phyloP scores from a whole-genome alignment of 176 grass and related monocot genomes.

The barley (Hordeum vulgare) region MorexV3_pseudomolecules_assembly NC_058523.1:523336607-523337106 shows the following conservation, averaged over 20 bases:
- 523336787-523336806: slow-evolving; percentile 1
- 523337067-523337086: no score
- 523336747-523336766: background rate
- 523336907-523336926: background rate
- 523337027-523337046: no score
- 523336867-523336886: slow-evolving; percentile 16
- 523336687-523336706: background rate
- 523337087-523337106: no score
- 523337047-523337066: no score
- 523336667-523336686: slow-evolving; percentile 12
- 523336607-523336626: background rate
- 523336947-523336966: no score
- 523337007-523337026: no score
- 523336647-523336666: background rate
- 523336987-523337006: no score
- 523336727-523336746: slow-evolving; percentile 32
- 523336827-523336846: background rate
- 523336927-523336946: no score
- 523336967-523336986: no score
- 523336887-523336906: slow-evolving; percentile 2
- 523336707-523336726: background rate
- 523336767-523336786: slow-evolving; percentile 10
- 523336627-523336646: background rate
- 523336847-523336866: background rate
- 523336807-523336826: slow-evolving; percentile 20